A percentile compares a stretch with the other conserved stretches of the same genome.
Conservation (phyloP, 805 yeast species). For the Nakazawaea ambrosiae region DNA sequence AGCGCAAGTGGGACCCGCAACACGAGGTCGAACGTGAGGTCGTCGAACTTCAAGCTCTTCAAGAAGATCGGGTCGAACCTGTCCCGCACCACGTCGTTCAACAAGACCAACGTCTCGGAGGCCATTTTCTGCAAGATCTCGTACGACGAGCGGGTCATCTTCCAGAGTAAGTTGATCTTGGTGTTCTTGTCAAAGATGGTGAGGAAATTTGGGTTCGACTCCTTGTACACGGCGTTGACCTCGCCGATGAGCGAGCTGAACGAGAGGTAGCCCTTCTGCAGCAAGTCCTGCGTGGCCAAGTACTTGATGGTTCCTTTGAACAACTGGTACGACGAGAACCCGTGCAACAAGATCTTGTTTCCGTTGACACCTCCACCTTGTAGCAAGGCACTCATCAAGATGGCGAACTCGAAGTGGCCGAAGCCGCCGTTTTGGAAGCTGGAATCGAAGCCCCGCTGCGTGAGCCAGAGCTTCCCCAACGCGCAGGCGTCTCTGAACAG, state of each 20-base stretch:
- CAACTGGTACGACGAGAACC: constrained; percentile 88
- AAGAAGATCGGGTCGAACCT: constrained; percentile 76
- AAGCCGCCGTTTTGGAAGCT: constrained; percentile 64
- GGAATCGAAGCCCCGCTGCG: constrained; percentile 76
- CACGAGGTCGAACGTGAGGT: constrained; percentile 60
- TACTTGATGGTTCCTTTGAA: constrained; percentile 85
- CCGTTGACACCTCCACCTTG: constrained; percentile 79
- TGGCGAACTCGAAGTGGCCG: constrained; percentile 86
- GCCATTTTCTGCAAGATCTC: constrained; percentile 59
- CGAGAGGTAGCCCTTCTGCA: constrained; percentile 55
- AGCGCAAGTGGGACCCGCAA: constrained; percentile 45
- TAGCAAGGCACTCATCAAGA: constrained; percentile 71
- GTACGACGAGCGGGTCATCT: constrained; percentile 67
- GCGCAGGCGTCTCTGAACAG: constrained; percentile 83
- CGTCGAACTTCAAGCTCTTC: constrained; percentile 43
- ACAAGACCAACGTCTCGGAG: constrained; percentile 52
- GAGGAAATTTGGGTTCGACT: constrained; percentile 63
- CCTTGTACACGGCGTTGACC: constrained; percentile 35
- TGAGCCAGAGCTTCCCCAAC: constrained; percentile 84
- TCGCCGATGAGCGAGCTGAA: constrained; percentile 53
- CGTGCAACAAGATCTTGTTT: constrained; percentile 70
- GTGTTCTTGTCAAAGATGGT: constrained; percentile 69
- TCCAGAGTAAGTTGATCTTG: constrained; percentile 76
- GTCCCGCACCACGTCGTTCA: constrained; percentile 77
- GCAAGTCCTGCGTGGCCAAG: constrained; percentile 72